Percentiles rank a stretch among this genome's conserved stretches.
Evolutionary conservation across 1,139 yeast species (phyloP).

Genomic region (Hyphopichia buzzinii): DNA sequence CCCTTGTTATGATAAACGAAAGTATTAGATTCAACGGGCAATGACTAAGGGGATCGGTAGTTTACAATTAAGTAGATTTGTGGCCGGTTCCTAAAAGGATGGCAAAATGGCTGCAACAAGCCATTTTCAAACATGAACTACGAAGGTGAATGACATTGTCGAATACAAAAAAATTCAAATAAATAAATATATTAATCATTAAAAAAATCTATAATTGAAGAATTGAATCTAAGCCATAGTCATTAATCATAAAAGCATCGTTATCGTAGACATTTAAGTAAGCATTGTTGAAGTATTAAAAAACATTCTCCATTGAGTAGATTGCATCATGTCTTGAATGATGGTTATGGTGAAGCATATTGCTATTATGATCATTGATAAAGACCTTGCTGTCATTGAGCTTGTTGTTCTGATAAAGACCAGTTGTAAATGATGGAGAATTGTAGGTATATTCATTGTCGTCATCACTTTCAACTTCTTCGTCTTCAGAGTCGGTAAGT

Average conservation of each 20-base stretch:
- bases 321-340: conserved; percentile 24
- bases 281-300: too few relatives aligned
- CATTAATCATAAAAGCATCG: conserved; percentile 1
- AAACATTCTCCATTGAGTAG: conserved; percentile 21
- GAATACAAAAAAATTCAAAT: background rate
- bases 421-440: background rate
- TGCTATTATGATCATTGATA: conserved; percentile 3
- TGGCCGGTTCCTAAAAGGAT: too few relatives aligned
- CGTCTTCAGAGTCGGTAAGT: conserved; percentile 25
- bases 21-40: too few relatives aligned
- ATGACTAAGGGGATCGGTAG: too few relatives aligned
- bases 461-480: conserved; percentile 24
- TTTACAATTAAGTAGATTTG: too few relatives aligned
- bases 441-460: conserved; percentile 12
- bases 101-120: too few relatives aligned
- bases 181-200: background rate
- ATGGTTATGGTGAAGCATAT: conserved; percentile 5
- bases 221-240: conserved; percentile 1
- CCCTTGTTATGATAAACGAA: too few relatives aligned
- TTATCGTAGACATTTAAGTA: background rate
- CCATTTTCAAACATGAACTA: too few relatives aligned
- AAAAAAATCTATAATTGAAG: background rate
- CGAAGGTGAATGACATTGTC: too few relatives aligned
- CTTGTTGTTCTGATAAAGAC: conserved; percentile 2
- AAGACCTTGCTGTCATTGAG: background rate